Evolutionary conservation across 768 basidiomycete genomes (phyloP), one percentile per base, ranked within the genome.

Genomic region (Galerina marginata): DNA sequence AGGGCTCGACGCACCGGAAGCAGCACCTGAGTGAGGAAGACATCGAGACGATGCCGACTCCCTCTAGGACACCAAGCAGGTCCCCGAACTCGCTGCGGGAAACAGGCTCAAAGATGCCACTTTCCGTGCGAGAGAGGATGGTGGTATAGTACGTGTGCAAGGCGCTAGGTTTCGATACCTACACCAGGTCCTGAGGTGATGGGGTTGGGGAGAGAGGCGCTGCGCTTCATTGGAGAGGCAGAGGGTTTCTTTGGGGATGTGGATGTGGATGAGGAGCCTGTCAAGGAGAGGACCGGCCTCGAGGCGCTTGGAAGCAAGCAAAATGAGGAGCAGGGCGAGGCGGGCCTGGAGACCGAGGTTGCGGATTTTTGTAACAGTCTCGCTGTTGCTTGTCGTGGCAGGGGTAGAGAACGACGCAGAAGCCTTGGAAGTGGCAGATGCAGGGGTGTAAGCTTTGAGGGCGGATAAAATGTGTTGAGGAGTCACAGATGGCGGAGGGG

Each of bases 31-130:
- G 69, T 55, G 71, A 76, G 10, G 75, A 78, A 10, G 78, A 74
- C 3, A 82, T 63, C 50, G 80, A 77, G 9, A 90, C 74, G 6
- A 92, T 77, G 2, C 92, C 93, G 6, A 84, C 81, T 3, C 89
- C 90, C 73, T 95, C 92, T 39, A 95, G 75, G 49, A 93, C 76
- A 25, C 84, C 82, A 0, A 90, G 67, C 3, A 94, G 78, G 64
- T 95, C 92, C 0, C 80, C 77, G 63, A 95, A 93, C 66, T 93
- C 92, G 69, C 84, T 90, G 9, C 90, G 81, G 9, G 88, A 90
- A 2, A 89, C 90, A 3, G 89, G 79, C 2, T 82, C 75, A 61
- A 92, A 88, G 4, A 84, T 70, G 14, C 81, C 82, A 14, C 74
- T 77, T 20, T 84, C 84, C 10, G 81, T 77, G 37, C 89, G 83